Percentiles rank a stretch among this genome's conserved stretches.
These are phyloP conservation scores for Colletotrichum caudatum DNA, from an alignment of 2,329 filamentous ascomycete species.

Conservation along the genomic window DNA sequence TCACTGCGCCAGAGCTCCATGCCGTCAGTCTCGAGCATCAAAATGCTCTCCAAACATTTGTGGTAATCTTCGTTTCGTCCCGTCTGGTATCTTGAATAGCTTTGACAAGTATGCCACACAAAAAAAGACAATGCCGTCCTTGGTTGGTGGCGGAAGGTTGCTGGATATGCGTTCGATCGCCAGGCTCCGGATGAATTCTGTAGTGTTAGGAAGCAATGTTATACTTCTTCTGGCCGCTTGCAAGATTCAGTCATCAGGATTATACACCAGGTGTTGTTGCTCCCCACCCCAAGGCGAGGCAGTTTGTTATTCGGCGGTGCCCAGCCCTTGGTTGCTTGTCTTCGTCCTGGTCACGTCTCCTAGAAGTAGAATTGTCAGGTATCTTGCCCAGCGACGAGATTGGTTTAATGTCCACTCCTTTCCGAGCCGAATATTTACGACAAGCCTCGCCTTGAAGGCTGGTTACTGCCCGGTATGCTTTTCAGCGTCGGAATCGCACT, in stretches of 20 bases:
- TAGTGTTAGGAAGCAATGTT: constrained; percentile 9
- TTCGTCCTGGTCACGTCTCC: background rate
- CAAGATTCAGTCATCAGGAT: background rate
- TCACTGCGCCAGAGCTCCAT: constrained; percentile 9
- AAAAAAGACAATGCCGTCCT: constrained; percentile 13
- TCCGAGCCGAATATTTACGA: constrained; percentile 11
- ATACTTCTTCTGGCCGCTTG: background rate
- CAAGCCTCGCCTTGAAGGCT: background rate
- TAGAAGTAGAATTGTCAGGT: constrained; percentile 13
- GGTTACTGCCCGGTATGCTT: constrained; percentile 26
- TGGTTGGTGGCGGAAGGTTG: background rate
- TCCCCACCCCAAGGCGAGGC: background rate
- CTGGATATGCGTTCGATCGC: constrained; percentile 14
- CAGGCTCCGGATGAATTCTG: constrained; percentile 8
- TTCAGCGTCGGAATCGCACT: constrained; percentile 23
- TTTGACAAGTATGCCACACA: background rate
- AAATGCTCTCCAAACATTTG: constrained; percentile 1
- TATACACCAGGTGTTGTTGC: background rate
- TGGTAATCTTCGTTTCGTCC: constrained; percentile 34
- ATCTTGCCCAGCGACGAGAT: background rate
- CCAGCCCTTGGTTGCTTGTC: background rate
- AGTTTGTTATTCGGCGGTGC: background rate
- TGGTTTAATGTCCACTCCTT: constrained; percentile 18
- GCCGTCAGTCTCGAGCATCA: constrained; percentile 18
- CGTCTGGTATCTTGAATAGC: background rate